These are phyloP conservation scores for Russula compacta DNA, from an alignment of 768 basidiomycete species.

Conservation along the genomic window DNA sequence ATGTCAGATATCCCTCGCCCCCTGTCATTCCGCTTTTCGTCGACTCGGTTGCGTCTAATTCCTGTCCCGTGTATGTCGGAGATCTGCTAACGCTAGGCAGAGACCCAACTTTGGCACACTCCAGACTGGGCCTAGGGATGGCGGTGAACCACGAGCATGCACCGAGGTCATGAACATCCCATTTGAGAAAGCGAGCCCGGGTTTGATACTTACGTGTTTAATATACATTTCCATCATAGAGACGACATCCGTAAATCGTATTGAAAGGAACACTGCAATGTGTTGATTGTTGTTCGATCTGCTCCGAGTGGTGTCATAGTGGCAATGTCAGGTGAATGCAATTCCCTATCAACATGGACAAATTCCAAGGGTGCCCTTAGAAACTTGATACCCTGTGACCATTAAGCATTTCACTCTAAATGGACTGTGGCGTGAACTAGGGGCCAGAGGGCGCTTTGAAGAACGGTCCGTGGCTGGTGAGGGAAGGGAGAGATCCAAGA, in stretches of 20 bases:
- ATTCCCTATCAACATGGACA: not conserved
- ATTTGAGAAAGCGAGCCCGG: not conserved
- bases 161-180: not conserved
- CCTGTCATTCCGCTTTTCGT: not conserved
- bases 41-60: not conserved
- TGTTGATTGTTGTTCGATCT: not conserved
- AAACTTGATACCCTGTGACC: not conserved
- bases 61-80: constrained; percentile 7
- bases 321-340: not conserved
- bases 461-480: too few relatives aligned
- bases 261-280: not conserved
- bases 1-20: not conserved
- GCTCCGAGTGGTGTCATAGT: not conserved
- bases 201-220: not conserved
- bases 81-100: not conserved
- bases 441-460: too few relatives aligned
- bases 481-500: not conserved
- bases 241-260: not conserved
- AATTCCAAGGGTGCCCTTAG: not conserved
- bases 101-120: not conserved
- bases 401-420: not conserved
- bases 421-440: not conserved
- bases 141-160: not conserved
- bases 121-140: not conserved
- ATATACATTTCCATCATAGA: too few relatives aligned